Evolutionary conservation across 208 protist genomes (phyloP).

Genomic region (Wallacemonas sp.): DNA sequence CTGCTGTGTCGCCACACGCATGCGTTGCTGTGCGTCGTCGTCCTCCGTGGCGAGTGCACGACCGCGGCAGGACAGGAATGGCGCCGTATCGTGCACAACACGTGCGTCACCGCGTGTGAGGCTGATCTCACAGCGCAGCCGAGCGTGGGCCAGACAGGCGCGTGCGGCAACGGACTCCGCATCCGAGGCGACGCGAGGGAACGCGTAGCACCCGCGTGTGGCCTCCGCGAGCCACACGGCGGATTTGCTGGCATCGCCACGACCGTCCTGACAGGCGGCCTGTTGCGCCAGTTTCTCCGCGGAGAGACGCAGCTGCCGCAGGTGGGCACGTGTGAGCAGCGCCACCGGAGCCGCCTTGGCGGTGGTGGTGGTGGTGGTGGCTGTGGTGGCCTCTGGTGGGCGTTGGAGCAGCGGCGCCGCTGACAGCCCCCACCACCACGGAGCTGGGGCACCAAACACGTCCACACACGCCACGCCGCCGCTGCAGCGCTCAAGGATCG

Average conservation of each 20-base stretch:
- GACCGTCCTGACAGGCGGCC: background rate
- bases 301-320: conserved; percentile 6
- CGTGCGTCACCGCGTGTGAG: conserved; percentile 30
- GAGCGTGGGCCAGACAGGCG: conserved; percentile 28
- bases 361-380: no score
- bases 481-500: background rate
- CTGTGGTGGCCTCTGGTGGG: no score
- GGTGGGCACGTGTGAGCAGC: background rate
- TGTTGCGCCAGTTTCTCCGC: background rate
- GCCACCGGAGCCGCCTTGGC: background rate
- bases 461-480: background rate
- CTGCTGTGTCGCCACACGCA: conserved; percentile 12
- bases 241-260: background rate
- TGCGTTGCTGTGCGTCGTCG: conserved; percentile 1
- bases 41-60: conserved; percentile 26
- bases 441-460: background rate
- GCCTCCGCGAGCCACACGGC: no score
- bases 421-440: conserved; percentile 13
- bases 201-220: background rate
- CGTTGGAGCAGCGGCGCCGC: no score
- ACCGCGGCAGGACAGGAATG: conserved; percentile 47
- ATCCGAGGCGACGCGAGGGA: background rate
- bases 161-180: background rate
- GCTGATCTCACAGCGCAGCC: conserved; percentile 18
- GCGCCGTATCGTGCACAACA: conserved; percentile 26